Conservation (phyloP, 768 basidiomycete genomes). For the Kwoniella sp. region DNA sequence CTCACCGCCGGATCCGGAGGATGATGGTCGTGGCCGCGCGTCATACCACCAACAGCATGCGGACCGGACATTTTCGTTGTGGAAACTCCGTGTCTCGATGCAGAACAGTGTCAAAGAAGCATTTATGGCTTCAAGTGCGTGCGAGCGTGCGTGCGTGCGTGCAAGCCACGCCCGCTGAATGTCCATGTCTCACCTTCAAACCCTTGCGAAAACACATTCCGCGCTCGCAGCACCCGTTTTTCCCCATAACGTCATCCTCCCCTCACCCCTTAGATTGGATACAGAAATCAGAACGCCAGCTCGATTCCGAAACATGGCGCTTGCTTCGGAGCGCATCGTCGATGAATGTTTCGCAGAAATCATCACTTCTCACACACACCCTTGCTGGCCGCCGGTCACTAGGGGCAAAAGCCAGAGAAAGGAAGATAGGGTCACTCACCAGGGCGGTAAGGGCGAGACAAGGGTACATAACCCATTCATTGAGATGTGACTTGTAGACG, state of each 20-base stretch:
- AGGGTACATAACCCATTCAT: slow-evolving; percentile 1
- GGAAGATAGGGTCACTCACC: not conserved
- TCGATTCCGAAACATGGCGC: slow-evolving; percentile 1
- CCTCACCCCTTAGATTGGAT: not conserved
- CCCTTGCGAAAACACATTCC: too few relatives aligned
- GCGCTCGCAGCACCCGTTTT: too few relatives aligned
- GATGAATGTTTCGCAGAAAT: not conserved
- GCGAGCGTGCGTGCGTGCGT: not conserved
- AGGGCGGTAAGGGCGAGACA: slow-evolving; percentile 2
- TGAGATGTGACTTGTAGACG: not conserved
- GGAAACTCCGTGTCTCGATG: not conserved
- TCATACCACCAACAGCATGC: too few relatives aligned
- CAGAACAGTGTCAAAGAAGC: too few relatives aligned
- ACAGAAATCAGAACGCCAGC: not conserved
- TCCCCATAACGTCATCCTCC: not conserved
- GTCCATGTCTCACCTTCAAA: not conserved
- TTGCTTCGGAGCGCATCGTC: not conserved
- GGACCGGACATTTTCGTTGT: not conserved
- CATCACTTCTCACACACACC: not conserved
- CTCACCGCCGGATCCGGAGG: not conserved
- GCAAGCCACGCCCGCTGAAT: not conserved
- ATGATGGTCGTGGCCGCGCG: not conserved
- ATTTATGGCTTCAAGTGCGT: not conserved
- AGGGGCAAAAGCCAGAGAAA: too few relatives aligned
- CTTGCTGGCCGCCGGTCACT: too few relatives aligned